Conservation (phyloP, 1,139 yeast species). For the Lodderomyces beijingensis region DNA sequence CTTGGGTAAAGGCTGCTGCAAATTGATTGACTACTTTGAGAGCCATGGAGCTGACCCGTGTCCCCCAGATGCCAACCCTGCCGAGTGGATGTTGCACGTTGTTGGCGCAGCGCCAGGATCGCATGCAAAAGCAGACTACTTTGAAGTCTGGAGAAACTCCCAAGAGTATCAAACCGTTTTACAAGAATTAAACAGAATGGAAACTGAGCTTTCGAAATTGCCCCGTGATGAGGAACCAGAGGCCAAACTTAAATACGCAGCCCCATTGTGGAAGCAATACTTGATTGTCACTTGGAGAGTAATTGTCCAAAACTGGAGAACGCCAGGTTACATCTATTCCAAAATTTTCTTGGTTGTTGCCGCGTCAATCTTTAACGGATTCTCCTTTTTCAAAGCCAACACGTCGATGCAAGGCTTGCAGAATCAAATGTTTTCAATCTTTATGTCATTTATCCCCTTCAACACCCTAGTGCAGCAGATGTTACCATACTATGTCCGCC, state of each 20-base stretch:
- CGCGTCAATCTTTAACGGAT: constrained; percentile 47
- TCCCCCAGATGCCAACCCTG: constrained; percentile 45
- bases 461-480: constrained; percentile 52
- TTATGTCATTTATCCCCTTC: constrained; percentile 49
- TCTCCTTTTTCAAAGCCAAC: constrained; percentile 35
- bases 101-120: constrained; percentile 43
- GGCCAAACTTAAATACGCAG: constrained; percentile 21
- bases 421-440: constrained; percentile 50
- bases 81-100: constrained; percentile 56
- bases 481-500: constrained; percentile 27
- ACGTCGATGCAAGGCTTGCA: constrained; percentile 38
- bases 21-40: constrained; percentile 54
- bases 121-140: constrained; percentile 30
- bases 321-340: constrained; percentile 37
- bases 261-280: constrained; percentile 24
- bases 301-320: constrained; percentile 41
- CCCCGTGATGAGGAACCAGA: constrained; percentile 24
- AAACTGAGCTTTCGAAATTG: constrained; percentile 22
- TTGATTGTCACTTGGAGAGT: constrained; percentile 22
- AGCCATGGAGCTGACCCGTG: constrained; percentile 46
- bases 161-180: constrained; percentile 20
- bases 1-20: constrained; percentile 50
- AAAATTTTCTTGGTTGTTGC: constrained; percentile 33
- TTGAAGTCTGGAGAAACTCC: constrained; percentile 32
- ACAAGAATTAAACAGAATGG: constrained; percentile 26